Evolutionary conservation across 768 basidiomycete genomes (phyloP).

Genomic region (Candolleomyces aberdarensis): DNA sequence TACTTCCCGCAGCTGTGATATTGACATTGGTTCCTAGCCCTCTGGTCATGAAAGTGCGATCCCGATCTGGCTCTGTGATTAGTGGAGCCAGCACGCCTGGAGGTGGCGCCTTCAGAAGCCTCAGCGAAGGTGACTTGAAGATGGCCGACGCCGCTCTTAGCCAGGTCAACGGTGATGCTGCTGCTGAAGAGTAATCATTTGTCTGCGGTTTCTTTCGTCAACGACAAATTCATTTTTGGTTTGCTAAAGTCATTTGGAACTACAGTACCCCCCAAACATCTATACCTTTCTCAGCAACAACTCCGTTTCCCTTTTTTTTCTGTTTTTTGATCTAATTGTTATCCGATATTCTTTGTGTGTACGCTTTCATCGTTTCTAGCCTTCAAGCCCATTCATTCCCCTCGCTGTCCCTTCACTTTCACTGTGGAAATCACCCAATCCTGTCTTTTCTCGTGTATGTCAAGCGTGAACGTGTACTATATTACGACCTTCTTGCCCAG

Average conservation of each 20-base stretch:
- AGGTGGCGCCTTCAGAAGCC: slow-evolving; percentile 70
- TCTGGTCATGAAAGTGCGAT: slow-evolving; percentile 86
- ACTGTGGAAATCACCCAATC: too few relatives aligned
- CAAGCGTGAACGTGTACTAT: too few relatives aligned
- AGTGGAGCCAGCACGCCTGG: slow-evolving; percentile 80
- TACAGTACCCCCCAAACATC: background rate
- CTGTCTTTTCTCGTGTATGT: too few relatives aligned
- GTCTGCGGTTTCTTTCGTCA: too few relatives aligned
- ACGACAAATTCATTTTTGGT: too few relatives aligned
- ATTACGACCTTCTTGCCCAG: too few relatives aligned
- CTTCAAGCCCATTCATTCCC: background rate
- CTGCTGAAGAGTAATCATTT: background rate
- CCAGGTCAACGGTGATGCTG: slow-evolving; percentile 34
- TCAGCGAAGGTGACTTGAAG: slow-evolving; percentile 85
- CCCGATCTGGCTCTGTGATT: slow-evolving; percentile 72
- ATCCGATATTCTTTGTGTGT: background rate
- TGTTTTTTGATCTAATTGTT: background rate
- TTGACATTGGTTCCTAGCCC: slow-evolving; percentile 47
- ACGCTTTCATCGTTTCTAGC: background rate
- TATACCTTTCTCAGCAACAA: background rate
- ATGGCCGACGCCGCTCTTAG: slow-evolving; percentile 87
- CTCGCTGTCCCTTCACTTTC: background rate
- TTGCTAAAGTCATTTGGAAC: background rate
- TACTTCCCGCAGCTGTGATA: slow-evolving; percentile 1
- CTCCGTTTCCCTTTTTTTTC: background rate